A percentile compares a stretch with the other conserved stretches of the same genome.
Evolutionary conservation across 768 basidiomycete genomes (phyloP).

Genomic region (Pulveroboletus sp.): DNA sequence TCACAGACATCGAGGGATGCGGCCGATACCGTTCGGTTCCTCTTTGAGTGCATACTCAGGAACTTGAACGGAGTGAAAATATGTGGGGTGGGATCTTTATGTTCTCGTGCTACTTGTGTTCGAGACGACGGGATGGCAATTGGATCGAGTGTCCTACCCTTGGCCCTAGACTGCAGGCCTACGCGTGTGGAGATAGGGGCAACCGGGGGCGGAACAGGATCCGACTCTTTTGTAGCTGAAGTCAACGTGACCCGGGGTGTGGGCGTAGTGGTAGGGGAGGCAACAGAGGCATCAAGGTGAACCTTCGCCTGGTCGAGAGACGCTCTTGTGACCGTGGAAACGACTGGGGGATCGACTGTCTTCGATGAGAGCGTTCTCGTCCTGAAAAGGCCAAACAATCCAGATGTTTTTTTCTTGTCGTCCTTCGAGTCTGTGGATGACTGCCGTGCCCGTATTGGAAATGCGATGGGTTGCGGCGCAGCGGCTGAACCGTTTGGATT

Average conservation of each 20-base stretch:
- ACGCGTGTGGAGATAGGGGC: conserved; percentile 6
- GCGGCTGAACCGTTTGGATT: conserved; percentile 28
- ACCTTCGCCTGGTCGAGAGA: conserved; percentile 20
- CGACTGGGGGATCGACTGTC: conserved; percentile 19
- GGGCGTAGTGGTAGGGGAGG: conserved; percentile 1
- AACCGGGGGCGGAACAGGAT: background rate
- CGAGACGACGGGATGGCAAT: conserved; percentile 31
- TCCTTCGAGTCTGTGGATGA: conserved; percentile 31
- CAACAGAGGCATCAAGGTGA: conserved; percentile 6
- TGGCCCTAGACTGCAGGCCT: conserved; percentile 16
- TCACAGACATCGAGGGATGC: conserved; percentile 76
- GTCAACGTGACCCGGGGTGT: conserved; percentile 11
- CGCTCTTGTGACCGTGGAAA: conserved; percentile 16
- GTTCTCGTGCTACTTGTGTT: conserved; percentile 21
- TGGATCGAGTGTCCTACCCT: conserved; percentile 17
- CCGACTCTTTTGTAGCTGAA: conserved; percentile 17
- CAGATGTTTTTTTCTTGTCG: conserved; percentile 29
- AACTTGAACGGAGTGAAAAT: conserved; percentile 63
- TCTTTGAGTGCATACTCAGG: conserved; percentile 39
- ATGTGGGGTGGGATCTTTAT: conserved; percentile 35
- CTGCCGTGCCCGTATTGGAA: conserved; percentile 22
- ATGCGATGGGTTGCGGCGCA: conserved; percentile 5
- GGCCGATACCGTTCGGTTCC: conserved; percentile 64
- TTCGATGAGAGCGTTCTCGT: conserved; percentile 31
- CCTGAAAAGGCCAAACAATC: conserved; percentile 29